Conservation (phyloP, 495 filamentous ascomycete species). For the Durotheca rogersii region DNA sequence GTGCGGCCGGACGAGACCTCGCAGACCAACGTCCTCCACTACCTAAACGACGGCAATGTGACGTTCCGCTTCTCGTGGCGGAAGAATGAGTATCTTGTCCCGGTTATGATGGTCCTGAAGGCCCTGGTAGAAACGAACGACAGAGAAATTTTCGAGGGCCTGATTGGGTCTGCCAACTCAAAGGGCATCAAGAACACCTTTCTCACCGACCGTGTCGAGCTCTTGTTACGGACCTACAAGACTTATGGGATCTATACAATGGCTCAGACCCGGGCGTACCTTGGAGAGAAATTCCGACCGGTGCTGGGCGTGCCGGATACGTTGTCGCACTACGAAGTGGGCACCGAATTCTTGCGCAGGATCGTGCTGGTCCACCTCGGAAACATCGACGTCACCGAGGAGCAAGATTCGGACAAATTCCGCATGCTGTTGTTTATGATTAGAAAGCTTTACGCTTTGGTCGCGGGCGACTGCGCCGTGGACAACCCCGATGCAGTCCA, state of each 20-base stretch:
- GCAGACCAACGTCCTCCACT: slow-evolving; percentile 95
- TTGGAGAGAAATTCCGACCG: slow-evolving; percentile 85
- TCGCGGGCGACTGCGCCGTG: slow-evolving; percentile 84
- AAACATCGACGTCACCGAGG: slow-evolving; percentile 73
- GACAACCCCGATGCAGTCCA: slow-evolving; percentile 97
- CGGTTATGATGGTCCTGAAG: slow-evolving; percentile 94
- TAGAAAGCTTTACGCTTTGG: slow-evolving; percentile 87
- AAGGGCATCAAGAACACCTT: slow-evolving; percentile 85
- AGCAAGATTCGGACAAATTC: slow-evolving; percentile 88
- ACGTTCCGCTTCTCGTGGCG: slow-evolving; percentile 97
- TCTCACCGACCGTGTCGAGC: slow-evolving; percentile 89
- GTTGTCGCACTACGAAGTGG: slow-evolving; percentile 81
- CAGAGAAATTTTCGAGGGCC: slow-evolving; percentile 87
- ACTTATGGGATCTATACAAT: slow-evolving; percentile 77
- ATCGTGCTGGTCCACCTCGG: slow-evolving; percentile 90
- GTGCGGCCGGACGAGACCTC: slow-evolving; percentile 95
- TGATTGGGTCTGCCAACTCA: slow-evolving; percentile 71
- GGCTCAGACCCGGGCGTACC: slow-evolving; percentile 72
- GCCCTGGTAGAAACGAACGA: slow-evolving; percentile 95
- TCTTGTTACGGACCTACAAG: slow-evolving; percentile 91
- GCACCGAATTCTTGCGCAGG: slow-evolving; percentile 83
- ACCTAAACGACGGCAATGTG: slow-evolving; percentile 90
- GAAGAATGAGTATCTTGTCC: slow-evolving; percentile 92
- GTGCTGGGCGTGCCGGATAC: slow-evolving; percentile 79
- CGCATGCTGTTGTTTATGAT: slow-evolving; percentile 95